Evolutionary conservation across 176 grass and related monocot species (phyloP).

Genomic region (Canna indica): DNA sequence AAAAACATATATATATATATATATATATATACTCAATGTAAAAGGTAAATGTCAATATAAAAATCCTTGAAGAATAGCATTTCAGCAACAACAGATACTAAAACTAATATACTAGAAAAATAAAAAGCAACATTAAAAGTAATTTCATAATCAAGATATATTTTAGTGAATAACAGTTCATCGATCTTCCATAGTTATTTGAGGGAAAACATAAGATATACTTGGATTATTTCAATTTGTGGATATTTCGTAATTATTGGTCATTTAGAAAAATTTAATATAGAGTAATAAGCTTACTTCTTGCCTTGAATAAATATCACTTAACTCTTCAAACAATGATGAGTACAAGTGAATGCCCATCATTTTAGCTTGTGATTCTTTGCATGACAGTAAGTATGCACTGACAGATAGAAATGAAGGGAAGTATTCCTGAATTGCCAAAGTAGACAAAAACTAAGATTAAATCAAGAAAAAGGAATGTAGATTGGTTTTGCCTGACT

Average conservation of each 20-base stretch:
- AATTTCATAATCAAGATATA: not conserved
- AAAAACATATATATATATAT: too few relatives aligned
- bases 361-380: conserved; percentile 72
- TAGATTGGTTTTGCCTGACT: not conserved
- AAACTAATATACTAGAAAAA: not conserved
- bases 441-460: conserved; percentile 1
- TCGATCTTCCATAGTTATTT: too few relatives aligned
- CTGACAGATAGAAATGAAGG: conserved; percentile 42
- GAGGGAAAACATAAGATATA: too few relatives aligned
- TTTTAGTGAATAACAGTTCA: too few relatives aligned
- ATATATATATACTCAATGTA: too few relatives aligned
- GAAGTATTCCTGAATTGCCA: conserved; percentile 40
- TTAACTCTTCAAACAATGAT: conserved; percentile 72
- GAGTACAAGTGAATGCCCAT: conserved; percentile 66
- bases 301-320: conserved; percentile 69
- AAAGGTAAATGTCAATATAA: too few relatives aligned
- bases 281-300: conserved; percentile 35
- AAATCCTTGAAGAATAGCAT: too few relatives aligned
- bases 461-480: not conserved
- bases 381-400: conserved; percentile 70
- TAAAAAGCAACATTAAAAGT: not conserved
- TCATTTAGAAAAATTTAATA: not conserved
- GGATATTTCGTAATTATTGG: too few relatives aligned
- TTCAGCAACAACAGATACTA: too few relatives aligned
- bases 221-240: too few relatives aligned